Evolutionary conservation across 805 yeast genomes (phyloP), one percentile per base, ranked within the genome.

Genomic region (Candida yuanshanica): DNA sequence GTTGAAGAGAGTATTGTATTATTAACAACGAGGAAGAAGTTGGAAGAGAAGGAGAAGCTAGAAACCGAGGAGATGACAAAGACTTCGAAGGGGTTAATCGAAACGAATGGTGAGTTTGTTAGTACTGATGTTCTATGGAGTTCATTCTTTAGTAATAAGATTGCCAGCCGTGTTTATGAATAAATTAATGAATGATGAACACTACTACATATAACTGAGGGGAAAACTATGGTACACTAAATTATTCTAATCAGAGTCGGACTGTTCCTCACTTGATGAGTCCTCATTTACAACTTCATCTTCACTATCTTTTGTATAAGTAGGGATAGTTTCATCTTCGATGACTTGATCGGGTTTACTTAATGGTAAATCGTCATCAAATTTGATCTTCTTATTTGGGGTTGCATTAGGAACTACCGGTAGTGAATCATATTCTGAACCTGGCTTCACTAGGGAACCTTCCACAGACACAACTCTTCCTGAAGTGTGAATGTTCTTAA

Each of bases 1-100:
- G 95, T 93, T 13, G 99, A 93, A 60, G 96, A 91, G 56, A 82
- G 87, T 35, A 85, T 93, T 35, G 75, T 87, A 25, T 62, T 76
- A n/a, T 59, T 83, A 40, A 74, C 88, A 1, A 78, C 89, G 0
- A 70, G 75, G 44, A 79, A 76, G 49, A 65, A 93, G 36, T 49
- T 81, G 12, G 63, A 51, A 27, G 54, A 51, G 27, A 52, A 54
- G 35, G 59, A 55, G 35, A 50, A 36, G 14, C 68, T 79, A 4
- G 86, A 79, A 44, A 71, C 82, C 4, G 64, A 74, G 35, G 81
- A 81, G 31, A 52, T 79, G 45, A 65, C 75, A 9, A 73, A 77
- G 53, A 74, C 70, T 3, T 67, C 77, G 1, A 73, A 68, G 32
- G 73, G 67, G 9, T 58, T 77, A 43, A 62, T 79, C 20, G 75